phyloP scores from a whole-genome alignment of 169 alveolate species.

The Eimeria praecox region DNA sequence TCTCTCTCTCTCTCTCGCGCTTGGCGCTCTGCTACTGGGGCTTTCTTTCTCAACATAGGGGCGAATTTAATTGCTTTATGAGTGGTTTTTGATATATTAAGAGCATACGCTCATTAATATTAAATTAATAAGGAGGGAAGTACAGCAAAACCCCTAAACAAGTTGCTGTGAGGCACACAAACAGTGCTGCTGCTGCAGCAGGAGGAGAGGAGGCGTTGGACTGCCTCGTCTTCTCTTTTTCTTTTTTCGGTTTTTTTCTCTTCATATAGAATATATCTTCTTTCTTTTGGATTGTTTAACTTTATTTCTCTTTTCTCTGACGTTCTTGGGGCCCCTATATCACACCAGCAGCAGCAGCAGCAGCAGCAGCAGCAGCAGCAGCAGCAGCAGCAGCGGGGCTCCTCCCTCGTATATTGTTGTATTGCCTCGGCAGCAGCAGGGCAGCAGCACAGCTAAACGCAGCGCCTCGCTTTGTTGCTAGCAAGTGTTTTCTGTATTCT shows the following conservation, averaged over 20 bases:
- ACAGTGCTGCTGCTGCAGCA: background rate
- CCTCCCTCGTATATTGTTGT: background rate
- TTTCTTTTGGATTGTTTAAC: background rate
- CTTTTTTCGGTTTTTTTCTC: background rate
- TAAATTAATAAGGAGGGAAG: background rate
- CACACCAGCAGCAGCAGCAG: constrained; percentile 42
- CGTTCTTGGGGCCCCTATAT: background rate
- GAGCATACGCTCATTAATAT: background rate
- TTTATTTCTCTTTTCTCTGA: background rate
- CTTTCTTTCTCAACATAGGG: background rate
- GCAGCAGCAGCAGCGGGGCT: background rate
- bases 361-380: constrained; percentile 27
- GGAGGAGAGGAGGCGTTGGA: background rate
- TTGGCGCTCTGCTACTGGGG: background rate
- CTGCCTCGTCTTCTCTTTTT: background rate
- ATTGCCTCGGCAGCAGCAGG: too few relatives aligned
- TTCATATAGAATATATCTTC: background rate
- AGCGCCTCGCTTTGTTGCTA: too few relatives aligned
- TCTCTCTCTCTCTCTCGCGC: background rate
- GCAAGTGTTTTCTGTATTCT: too few relatives aligned
- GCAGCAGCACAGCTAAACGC: too few relatives aligned
- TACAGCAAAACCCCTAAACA: background rate
- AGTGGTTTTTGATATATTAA: background rate
- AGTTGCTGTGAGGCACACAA: background rate
- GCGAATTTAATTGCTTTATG: too few relatives aligned